Conservation (phyloP, 352 stramenopile genomes). For the Globisporangium orthogonon region DNA sequence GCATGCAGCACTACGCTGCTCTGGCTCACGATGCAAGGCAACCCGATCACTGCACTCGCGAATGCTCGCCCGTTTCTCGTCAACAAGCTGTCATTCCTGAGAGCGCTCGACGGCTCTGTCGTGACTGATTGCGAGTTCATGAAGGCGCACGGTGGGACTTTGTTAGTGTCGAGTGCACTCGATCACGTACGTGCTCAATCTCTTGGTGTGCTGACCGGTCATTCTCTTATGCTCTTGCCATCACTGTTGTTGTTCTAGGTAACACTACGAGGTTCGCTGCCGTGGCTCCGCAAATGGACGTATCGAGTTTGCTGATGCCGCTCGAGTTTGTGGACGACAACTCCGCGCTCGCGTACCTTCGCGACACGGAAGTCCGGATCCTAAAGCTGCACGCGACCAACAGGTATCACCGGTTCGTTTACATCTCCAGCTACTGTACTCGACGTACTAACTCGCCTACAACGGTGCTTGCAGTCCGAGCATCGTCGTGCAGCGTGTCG, state of each 20-base stretch:
- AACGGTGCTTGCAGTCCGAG: slow-evolving; percentile 14
- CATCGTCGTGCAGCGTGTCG: slow-evolving; percentile 27
- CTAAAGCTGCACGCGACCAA: slow-evolving; percentile 28
- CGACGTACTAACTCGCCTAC: background rate
- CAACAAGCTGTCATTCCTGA: slow-evolving; percentile 55
- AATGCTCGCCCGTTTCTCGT: slow-evolving; percentile 61
- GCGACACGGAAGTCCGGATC: slow-evolving; percentile 23
- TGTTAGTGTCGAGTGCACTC: background rate
- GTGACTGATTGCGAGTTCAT: slow-evolving; percentile 61
- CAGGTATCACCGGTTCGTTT: slow-evolving; percentile 15
- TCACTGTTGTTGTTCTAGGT: background rate
- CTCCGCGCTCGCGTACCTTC: slow-evolving; percentile 27
- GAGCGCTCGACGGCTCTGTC: slow-evolving; percentile 55
- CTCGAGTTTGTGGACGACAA: slow-evolving; percentile 43
- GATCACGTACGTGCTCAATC: background rate
- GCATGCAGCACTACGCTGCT: slow-evolving; percentile 29
- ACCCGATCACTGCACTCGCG: slow-evolving; percentile 47
- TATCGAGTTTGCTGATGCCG: slow-evolving; percentile 29
- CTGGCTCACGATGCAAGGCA: slow-evolving; percentile 56
- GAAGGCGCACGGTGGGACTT: slow-evolving; percentile 27
- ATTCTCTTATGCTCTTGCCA: background rate
- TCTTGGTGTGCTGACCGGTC: background rate
- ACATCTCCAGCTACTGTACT: no score
- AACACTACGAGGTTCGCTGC: slow-evolving; percentile 6
- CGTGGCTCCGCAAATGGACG: slow-evolving; percentile 6